These are phyloP conservation scores for Rhizoctonia solani DNA, from an alignment of 1,284 basidiomycete species.

Conservation along the genomic window DNA sequence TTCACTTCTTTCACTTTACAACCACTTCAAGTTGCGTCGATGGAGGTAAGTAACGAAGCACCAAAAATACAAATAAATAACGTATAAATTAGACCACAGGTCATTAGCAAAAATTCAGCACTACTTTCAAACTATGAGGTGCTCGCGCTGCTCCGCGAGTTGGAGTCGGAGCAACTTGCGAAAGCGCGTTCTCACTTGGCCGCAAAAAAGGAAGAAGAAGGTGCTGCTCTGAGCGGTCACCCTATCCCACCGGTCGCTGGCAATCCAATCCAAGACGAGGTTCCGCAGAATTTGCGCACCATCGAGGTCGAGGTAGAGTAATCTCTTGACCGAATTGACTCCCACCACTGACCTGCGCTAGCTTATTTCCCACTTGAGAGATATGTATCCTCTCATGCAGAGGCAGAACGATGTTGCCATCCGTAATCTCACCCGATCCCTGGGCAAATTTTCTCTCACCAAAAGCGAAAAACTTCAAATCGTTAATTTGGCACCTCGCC, in stretches of 20 bases:
- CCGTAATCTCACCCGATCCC: constrained; percentile 63
- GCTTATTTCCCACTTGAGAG: constrained; percentile 82
- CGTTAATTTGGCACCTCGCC: constrained; percentile 82
- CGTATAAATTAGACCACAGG: constrained; percentile 50
- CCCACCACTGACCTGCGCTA: constrained; percentile 44
- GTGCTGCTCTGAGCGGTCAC: constrained; percentile 41
- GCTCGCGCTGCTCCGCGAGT: constrained; percentile 72
- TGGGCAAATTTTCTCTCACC: constrained; percentile 74
- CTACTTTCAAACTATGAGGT: constrained; percentile 89
- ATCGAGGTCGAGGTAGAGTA: constrained; percentile 82
- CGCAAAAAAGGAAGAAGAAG: constrained; percentile 72
- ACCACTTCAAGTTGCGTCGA: constrained; percentile 4
- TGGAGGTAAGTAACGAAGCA: constrained; percentile 33
- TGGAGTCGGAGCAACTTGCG: constrained; percentile 72
- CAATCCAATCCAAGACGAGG: constrained; percentile 53
- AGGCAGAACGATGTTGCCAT: constrained; percentile 71
- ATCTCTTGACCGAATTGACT: not conserved
- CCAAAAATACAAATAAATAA: constrained; percentile 24
- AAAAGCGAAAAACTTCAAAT: constrained; percentile 92
- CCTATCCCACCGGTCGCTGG: constrained; percentile 44
- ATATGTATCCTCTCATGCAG: constrained; percentile 68
- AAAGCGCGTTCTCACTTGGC: constrained; percentile 63
- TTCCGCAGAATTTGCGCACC: constrained; percentile 82
- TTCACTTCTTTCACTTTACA: not conserved
- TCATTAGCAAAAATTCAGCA: constrained; percentile 75